Evolutionary conservation across 2,329 filamentous ascomycete species (phyloP), one percentile per base, ranked within the genome.

Genomic region (Amesomyces nigricolor): DNA sequence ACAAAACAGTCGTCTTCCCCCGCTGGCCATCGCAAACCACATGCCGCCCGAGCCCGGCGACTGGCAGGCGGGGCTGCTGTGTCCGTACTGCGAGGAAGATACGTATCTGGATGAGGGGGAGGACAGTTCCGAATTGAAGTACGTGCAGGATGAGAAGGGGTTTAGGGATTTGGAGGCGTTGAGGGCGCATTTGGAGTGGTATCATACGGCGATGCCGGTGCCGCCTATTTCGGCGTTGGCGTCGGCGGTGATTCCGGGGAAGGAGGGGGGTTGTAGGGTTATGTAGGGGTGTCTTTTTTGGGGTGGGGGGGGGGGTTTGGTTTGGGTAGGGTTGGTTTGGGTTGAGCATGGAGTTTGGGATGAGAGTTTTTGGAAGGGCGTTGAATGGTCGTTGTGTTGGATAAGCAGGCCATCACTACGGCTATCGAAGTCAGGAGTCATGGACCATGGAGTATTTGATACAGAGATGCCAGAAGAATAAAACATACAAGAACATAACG

Each of bases 1-100:
- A 75, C 52, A 82, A 81, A 67, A 73, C 71, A 17, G 66, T 83
- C 30, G 72, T 84, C 0, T 83, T 81, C 62, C 76, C 80, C 79
- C 80, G 2, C 67, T 83, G 22, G 80, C 78, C 35, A 76, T 84
- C 44, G 79, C 79, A 32, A 83, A 81, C 66, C 81, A 84, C 64
- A 67, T 78, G 29, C 71, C 76, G 32, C 80, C 80, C 2, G 66
- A 68, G 16, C 66, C 69, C 8, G 75, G 77, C 44, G 78, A 78
- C 59, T 83, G 78, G 76, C 71, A 74, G 56, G 75, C 79, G 2
- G 69, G 73, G 14, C 64, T 82, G 13, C 63, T 79, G 32, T 83
- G 81, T 56, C 78, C 79, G 2, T 79, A 76, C 58, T 84, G 81
- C 66, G 81, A 83, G 60, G 75, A 78, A 46, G 78, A 76, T 53